phyloP scores from a whole-genome alignment of 129 eudicot species.

The Scalesia atractyloides region DNA sequence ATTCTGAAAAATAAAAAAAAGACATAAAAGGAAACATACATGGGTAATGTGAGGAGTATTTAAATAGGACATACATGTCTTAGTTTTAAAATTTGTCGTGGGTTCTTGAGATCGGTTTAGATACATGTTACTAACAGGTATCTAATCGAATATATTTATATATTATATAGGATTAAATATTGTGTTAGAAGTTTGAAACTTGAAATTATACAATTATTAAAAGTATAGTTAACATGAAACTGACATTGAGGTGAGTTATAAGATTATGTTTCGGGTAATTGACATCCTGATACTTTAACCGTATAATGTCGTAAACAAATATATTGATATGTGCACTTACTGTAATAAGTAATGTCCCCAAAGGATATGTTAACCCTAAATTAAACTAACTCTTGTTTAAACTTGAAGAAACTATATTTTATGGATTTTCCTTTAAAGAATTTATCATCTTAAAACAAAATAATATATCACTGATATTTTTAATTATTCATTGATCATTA shows the following conservation, averaged over 20 bases:
- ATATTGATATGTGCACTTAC: neutral
- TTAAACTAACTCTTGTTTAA: too few species aligned
- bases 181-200: neutral
- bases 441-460: too few species aligned
- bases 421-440: too few species aligned
- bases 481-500: neutral
- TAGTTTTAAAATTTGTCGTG: too few species aligned
- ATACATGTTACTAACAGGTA: neutral
- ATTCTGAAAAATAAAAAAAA: too few species aligned
- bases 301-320: neutral
- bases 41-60: too few species aligned
- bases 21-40: neutral
- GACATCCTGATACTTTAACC: neutral
- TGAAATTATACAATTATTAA: neutral
- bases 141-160: neutral
- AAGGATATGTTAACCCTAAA: too few species aligned
- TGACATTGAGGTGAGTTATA: neutral
- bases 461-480: neutral
- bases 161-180: neutral
- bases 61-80: too few species aligned
- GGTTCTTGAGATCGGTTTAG: too few species aligned
- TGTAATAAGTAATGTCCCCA: too few species aligned
- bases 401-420: too few species aligned
- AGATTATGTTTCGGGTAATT: neutral
- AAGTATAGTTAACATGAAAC: neutral